Percentiles rank a stretch among this genome's conserved stretches.
Conservation (phyloP, 2,329 filamentous ascomycete species). For the Lecanicillium sp. region DNA sequence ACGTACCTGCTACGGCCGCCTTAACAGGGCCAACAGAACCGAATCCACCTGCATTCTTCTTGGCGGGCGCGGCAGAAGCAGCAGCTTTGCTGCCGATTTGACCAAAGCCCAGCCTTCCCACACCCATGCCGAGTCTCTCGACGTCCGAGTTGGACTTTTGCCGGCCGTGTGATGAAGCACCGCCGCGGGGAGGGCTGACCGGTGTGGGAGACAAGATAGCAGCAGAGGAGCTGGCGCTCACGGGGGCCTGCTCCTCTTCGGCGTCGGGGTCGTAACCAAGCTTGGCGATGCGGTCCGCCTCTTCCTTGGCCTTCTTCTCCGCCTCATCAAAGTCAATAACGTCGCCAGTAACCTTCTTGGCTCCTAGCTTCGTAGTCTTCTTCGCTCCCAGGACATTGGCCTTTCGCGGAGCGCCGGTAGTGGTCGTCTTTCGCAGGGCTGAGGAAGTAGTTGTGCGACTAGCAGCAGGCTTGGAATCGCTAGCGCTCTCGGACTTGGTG, state of each 20-base stretch:
- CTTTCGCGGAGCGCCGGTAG: constrained; percentile 63
- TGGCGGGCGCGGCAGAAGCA: constrained; percentile 39
- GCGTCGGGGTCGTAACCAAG: constrained; percentile 92
- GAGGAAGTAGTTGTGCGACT: constrained; percentile 70
- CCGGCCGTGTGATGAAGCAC: constrained; percentile 46
- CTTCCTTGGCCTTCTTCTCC: constrained; percentile 94
- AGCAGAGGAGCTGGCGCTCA: constrained; percentile 44
- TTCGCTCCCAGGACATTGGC: constrained; percentile 79
- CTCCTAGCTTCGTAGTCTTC: constrained; percentile 76
- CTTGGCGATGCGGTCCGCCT: constrained; percentile 92
- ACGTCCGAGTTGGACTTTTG: constrained; percentile 69
- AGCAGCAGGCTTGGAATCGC: constrained; percentile 50
- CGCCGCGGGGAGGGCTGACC: constrained; percentile 55
- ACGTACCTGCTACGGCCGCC: constrained; percentile 60
- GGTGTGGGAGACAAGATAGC: constrained; percentile 68
- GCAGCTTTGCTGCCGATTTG: constrained; percentile 63
- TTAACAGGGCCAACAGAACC: constrained; percentile 75
- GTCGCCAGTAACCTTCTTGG: constrained; percentile 78
- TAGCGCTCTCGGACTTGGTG: constrained; percentile 49
- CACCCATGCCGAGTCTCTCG: constrained; percentile 83
- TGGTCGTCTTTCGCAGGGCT: constrained; percentile 70
- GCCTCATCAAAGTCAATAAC: constrained; percentile 94
- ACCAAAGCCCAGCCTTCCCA: constrained; percentile 79
- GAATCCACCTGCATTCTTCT: constrained; percentile 78
- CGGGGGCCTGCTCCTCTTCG: constrained; percentile 51